A percentile compares a stretch with the other conserved stretches of the same genome.
Conservation (phyloP, 2,329 filamentous ascomycete species). For the Cladosporium austrohemisphaericum region DNA sequence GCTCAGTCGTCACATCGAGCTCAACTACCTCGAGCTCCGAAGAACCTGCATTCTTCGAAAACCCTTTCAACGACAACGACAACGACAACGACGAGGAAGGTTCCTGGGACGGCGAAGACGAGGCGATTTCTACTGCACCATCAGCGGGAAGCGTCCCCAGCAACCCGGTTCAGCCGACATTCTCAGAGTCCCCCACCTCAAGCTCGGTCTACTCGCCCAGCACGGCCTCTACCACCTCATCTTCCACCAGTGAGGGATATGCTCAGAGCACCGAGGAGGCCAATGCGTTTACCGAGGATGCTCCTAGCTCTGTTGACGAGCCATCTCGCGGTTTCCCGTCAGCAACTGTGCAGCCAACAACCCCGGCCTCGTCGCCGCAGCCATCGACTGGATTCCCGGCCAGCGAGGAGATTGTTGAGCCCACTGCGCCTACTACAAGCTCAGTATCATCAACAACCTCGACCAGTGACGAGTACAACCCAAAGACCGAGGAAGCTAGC, state of each 20-base stretch:
- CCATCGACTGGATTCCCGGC: neutral
- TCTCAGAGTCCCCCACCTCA: neutral
- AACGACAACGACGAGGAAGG: neutral
- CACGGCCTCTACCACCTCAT: constrained; percentile 7
- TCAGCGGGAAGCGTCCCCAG: neutral
- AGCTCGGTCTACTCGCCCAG: constrained; percentile 7
- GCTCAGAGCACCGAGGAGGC: neutral
- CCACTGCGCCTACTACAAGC: neutral
- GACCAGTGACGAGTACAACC: no score
- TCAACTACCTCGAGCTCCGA: constrained; percentile 13
- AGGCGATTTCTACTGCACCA: no score
- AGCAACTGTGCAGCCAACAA: neutral
- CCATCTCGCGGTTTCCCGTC: constrained; percentile 3
- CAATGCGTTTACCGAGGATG: no score
- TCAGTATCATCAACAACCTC: no score
- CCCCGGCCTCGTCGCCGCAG: neutral
- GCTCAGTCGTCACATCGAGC: constrained; percentile 14
- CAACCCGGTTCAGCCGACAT: neutral
- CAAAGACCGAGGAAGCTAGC: neutral
- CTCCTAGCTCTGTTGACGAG: neutral
- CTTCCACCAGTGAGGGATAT: neutral
- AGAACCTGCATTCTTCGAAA: neutral
- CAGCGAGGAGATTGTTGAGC: neutral
- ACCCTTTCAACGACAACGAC: no score
- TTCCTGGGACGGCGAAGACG: no score